Conservation (phyloP, 129 eudicot species). For the Tagetes patula region DNA sequence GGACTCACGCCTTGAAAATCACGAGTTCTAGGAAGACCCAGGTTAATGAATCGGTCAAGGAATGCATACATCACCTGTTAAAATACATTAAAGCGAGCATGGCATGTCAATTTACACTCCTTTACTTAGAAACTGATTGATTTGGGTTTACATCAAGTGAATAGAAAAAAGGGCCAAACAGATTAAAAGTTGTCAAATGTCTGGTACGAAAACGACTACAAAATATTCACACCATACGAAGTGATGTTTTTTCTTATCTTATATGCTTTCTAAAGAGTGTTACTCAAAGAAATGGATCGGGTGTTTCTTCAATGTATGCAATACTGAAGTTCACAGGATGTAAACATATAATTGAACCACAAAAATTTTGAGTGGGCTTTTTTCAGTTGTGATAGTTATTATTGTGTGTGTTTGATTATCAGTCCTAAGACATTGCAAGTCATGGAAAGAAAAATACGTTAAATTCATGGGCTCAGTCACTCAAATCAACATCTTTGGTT, state of each 20-base stretch:
- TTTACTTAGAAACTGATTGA: neutral
- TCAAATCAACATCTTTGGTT: neutral
- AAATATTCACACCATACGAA: neutral
- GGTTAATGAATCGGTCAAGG: conserved; percentile 82
- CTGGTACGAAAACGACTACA: neutral
- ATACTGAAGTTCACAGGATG: neutral
- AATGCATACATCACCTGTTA: conserved; percentile 82
- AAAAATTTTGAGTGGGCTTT: neutral
- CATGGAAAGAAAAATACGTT: neutral
- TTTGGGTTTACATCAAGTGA: neutral
- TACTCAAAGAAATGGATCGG: neutral
- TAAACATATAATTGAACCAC: neutral
- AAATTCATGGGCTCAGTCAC: neutral
- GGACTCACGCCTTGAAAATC: conserved; percentile 97
- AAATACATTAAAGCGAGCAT: neutral
- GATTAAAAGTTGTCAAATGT: neutral
- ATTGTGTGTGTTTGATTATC: neutral
- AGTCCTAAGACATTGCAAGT: neutral
- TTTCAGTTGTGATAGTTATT: neutral
- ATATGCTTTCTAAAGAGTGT: neutral
- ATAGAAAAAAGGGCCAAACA: neutral
- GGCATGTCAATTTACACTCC: neutral
- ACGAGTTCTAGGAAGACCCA: conserved; percentile 88
- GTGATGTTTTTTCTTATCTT: neutral
- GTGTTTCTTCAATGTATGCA: neutral